Evolutionary conservation across 345 rosid genomes (phyloP).

Genomic region (Eucalyptus decipiens): DNA sequence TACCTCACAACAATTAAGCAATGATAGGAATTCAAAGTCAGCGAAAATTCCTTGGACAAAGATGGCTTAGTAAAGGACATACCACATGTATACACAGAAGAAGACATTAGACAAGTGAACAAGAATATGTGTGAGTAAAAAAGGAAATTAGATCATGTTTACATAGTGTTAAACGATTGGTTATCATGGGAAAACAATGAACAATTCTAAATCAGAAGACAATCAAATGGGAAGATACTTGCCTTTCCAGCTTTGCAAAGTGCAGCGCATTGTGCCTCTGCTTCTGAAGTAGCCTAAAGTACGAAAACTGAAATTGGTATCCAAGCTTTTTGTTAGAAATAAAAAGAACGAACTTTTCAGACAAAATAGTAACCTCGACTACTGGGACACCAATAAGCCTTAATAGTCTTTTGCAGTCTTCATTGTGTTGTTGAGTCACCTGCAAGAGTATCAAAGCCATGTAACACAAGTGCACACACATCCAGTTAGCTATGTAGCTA

Average conservation of each 20-base stretch:
- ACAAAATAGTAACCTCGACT: conserved; percentile 38
- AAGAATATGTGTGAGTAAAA: neutral
- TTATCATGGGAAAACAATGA: neutral
- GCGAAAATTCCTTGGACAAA: neutral
- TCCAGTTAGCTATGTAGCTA: neutral
- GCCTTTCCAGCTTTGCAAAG: conserved; percentile 88
- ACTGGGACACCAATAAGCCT: conserved; percentile 93
- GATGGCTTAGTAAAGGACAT: neutral
- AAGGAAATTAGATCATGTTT: neutral
- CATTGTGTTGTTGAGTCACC: conserved; percentile 90
- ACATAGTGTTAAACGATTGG: neutral
- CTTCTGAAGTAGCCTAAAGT: conserved; percentile 85
- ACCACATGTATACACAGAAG: neutral
- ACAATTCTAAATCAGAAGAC: neutral
- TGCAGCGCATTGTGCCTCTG: conserved; percentile 90
- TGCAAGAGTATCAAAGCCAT: neutral
- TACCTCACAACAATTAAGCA: neutral
- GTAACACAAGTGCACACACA: neutral
- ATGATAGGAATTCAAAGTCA: neutral
- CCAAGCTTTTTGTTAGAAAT: neutral
- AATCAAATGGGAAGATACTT: conserved; percentile 4
- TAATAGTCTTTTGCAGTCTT: conserved; percentile 82
- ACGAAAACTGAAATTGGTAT: neutral
- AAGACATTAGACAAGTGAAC: neutral
- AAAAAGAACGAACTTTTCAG: neutral